These are phyloP conservation scores for Coemansia sp. DNA, from an alignment of 192 early-diverging fungal species.

Conservation along the genomic window DNA sequence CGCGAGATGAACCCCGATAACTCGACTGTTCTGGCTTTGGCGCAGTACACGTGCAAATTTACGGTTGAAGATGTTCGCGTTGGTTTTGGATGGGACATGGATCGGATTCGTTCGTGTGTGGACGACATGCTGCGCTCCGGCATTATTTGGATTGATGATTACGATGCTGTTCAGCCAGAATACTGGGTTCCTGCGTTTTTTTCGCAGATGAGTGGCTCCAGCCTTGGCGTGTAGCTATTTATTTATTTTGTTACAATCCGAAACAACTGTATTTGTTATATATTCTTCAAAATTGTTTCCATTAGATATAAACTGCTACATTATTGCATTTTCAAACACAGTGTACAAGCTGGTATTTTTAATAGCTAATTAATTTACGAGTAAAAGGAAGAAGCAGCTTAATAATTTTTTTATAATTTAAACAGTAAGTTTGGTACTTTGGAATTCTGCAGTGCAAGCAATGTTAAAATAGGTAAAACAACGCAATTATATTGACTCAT, in stretches of 20 bases:
- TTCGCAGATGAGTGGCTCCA: conserved; percentile 25
- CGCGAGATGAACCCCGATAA: conserved; percentile 88
- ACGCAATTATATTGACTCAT: too few relatives aligned
- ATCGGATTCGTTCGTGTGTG: conserved; percentile 35
- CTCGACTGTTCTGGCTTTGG: conserved; percentile 65
- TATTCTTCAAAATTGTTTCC: background rate
- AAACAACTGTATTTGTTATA: background rate
- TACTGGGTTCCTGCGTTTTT: conserved; percentile 52
- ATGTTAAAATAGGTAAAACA: too few relatives aligned
- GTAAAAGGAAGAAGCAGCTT: too few relatives aligned
- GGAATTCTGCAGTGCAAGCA: too few relatives aligned
- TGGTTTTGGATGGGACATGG: conserved; percentile 36
- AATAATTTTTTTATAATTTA: too few relatives aligned
- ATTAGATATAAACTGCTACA: background rate
- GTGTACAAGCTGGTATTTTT: too few relatives aligned
- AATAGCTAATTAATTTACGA: too few relatives aligned
- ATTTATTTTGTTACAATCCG: background rate
- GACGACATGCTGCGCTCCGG: conserved; percentile 50
- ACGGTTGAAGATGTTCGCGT: conserved; percentile 27
- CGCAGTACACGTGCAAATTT: conserved; percentile 59
- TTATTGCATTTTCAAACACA: too few relatives aligned
- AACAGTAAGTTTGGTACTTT: too few relatives aligned
- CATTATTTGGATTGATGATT: conserved; percentile 46
- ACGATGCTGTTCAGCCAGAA: conserved; percentile 15
- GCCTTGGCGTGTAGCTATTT: conserved; percentile 6